Percentiles rank a stretch among this genome's conserved stretches.
Evolutionary conservation across 768 basidiomycete genomes (phyloP).

Genomic region (Roridomyces roridus): DNA sequence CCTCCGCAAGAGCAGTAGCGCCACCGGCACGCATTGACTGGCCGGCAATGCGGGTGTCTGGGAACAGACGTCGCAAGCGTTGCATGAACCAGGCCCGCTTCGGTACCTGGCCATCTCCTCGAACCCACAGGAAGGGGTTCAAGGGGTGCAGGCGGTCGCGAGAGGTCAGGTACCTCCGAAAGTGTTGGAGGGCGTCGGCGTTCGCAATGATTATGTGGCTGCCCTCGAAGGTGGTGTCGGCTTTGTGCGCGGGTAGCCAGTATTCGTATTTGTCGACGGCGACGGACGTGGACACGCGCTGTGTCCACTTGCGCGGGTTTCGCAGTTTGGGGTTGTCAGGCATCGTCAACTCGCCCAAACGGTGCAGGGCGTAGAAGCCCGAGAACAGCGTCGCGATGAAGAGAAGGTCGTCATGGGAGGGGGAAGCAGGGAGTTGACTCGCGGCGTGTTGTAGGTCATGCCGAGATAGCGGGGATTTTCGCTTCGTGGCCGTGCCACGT

Average conservation of each 20-base stretch:
- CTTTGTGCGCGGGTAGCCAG: conserved; percentile 33
- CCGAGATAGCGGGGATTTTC: conserved; percentile 34
- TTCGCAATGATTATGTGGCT: conserved; percentile 3
- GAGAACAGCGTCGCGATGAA: conserved; percentile 25
- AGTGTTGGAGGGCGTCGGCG: neutral
- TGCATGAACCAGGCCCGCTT: conserved; percentile 33
- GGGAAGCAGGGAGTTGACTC: neutral
- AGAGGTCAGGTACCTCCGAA: conserved; percentile 18
- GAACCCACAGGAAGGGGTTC: conserved; percentile 32
- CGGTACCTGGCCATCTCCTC: conserved; percentile 27
- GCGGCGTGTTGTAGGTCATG: conserved; percentile 21
- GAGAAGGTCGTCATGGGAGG: conserved; percentile 16
- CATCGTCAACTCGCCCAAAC: conserved; percentile 28
- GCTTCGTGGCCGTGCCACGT: conserved; percentile 17
- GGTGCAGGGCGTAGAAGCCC: conserved; percentile 26
- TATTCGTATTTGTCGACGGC: conserved; percentile 4
- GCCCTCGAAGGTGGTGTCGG: conserved; percentile 20
- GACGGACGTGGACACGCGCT: conserved; percentile 16
- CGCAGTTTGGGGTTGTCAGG: conserved; percentile 18
- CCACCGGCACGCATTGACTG: conserved; percentile 41
- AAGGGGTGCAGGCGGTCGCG: conserved; percentile 23
- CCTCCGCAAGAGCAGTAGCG: conserved; percentile 36
- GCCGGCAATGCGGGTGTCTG: conserved; percentile 23
- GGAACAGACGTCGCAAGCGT: conserved; percentile 23
- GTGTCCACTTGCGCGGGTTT: conserved; percentile 23